Percentiles rank a stretch among this genome's conserved stretches.
These are phyloP conservation scores for Yamadazyma tumulicola DNA, from an alignment of 805 yeast genomes.

Conservation along the genomic window DNA sequence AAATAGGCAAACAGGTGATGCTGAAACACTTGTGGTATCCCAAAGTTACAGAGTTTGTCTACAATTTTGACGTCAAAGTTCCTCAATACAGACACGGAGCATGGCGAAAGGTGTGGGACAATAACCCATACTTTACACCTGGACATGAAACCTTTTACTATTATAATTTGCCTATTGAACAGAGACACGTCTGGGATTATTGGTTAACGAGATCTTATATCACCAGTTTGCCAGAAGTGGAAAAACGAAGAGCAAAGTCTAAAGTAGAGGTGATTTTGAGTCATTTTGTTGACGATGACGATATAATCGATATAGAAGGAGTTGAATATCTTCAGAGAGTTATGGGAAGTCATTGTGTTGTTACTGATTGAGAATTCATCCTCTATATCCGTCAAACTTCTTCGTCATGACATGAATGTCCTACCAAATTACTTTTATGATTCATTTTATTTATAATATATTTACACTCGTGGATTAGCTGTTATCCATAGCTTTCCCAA, in stretches of 20 bases:
- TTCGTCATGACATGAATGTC: too few species aligned
- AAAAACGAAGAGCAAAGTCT: constrained; percentile 28
- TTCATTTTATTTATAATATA: too few species aligned
- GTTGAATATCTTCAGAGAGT: constrained; percentile 18
- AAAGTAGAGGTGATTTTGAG: constrained; percentile 28
- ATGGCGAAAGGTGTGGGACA: constrained; percentile 43
- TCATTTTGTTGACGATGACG: constrained; percentile 14
- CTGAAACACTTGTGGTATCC: constrained; percentile 26
- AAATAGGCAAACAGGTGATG: constrained; percentile 3
- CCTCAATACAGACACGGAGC: constrained; percentile 53
- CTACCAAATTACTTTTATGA: too few species aligned
- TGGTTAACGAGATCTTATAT: constrained; percentile 58
- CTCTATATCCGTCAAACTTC: too few species aligned
- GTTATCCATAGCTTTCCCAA: constrained; percentile 36
- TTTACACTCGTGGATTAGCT: constrained; percentile 1
- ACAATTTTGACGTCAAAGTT: constrained; percentile 39
- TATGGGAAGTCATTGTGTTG: constrained; percentile 24
- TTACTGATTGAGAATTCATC: constrained; percentile 6
- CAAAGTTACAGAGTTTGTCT: constrained; percentile 29
- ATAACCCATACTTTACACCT: constrained; percentile 29
- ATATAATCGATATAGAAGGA: constrained; percentile 12
- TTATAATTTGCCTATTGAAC: constrained; percentile 25
- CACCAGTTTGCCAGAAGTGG: constrained; percentile 38
- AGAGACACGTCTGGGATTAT: constrained; percentile 41
- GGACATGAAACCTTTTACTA: constrained; percentile 32